Base-by-base conservation (phyloP, 148 eudicot genomes). In the Vaccinium vitisidaea region DNA sequence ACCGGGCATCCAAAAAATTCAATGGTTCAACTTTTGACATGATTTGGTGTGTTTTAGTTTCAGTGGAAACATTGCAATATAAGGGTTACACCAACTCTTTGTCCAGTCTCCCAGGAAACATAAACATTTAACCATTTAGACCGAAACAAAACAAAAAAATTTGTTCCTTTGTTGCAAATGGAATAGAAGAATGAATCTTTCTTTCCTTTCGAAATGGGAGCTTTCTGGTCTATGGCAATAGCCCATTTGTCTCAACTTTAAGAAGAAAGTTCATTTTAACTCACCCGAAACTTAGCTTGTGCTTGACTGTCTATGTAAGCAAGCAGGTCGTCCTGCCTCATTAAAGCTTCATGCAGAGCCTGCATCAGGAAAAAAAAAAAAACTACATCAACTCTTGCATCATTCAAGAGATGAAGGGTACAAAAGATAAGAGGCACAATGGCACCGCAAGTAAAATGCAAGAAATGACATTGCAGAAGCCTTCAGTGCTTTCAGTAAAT, bases 251-350 rank as follows among this genome's bases (percentile, higher is more conserved):
- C 74, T 27, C 19, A 39, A 69, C 32, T 69, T 69, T 13, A 69
- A 69, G 74, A 25, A 67, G 36, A 27, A 69, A 25, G 74, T 12
- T 3, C 5, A 6, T 69, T 30, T 50, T 36, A 69, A 86, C 92
- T 91, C 82, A 95, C 98, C 95, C 85, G 88, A 79, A 82, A 92
- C 88, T 87, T 94, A 21, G 94, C 96, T 74, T 89, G 96, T 85
- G 92, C 92, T 91, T 94, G 98, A 43, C 93, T 87, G 86, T 95
- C 98, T 83, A 95, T 92, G 86, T 95, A 95, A 87, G 98, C 98
- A 81, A 95, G 98, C 84, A 95, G 84, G 23, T 95, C 98, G 85
- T 95, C 98, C 83, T 94, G 98, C 91, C 92, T 95, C 98, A 92
- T 90, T 73, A 90, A 73, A 87, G 92, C 94, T 82, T 92, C 94